Conservation (phyloP, 2,329 filamentous ascomycete species). For the Penicillium paneum region DNA sequence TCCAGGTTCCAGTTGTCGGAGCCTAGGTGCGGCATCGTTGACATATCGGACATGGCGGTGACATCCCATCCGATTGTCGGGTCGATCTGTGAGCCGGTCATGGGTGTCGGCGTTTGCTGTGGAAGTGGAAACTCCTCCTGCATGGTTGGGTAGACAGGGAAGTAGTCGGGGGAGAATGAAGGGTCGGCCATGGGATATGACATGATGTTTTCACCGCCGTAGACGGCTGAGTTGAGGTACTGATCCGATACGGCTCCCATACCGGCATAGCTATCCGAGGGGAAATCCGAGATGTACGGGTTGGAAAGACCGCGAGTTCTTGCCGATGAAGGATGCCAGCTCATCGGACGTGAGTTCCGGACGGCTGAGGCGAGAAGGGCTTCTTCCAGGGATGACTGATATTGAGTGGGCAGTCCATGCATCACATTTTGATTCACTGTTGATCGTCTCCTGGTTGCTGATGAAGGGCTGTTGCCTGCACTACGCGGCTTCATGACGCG, state of each 20-base stretch:
- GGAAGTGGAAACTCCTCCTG: conserved; percentile 22
- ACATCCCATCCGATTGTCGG: conserved; percentile 27
- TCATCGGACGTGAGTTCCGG: conserved; percentile 59
- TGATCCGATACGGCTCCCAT: conserved; percentile 20
- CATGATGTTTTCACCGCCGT: conserved; percentile 21
- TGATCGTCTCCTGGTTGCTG: conserved; percentile 51
- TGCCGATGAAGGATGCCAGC: conserved; percentile 69
- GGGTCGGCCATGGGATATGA: conserved; percentile 24
- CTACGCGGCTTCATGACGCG: conserved; percentile 64
- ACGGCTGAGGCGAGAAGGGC: conserved; percentile 39
- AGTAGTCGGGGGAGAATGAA: conserved; percentile 21
- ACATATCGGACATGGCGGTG: conserved; percentile 13
- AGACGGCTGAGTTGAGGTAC: conserved; percentile 16
- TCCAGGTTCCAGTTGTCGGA: conserved; percentile 34
- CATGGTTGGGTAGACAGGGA: conserved; percentile 20
- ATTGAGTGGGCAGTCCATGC: conserved; percentile 42
- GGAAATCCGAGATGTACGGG: conserved; percentile 20
- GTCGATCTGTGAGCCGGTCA: conserved; percentile 28
- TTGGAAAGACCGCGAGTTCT: conserved; percentile 30
- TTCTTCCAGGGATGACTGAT: conserved; percentile 47
- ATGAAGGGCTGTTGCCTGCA: conserved; percentile 65
- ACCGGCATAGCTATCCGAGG: conserved; percentile 18
- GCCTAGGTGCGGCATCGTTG: conserved; percentile 23
- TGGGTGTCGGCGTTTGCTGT: conserved; percentile 21
- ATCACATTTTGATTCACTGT: conserved; percentile 47